Evolutionary conservation across 2,329 filamentous ascomycete species (phyloP).

Genomic region (Aspergillus quadricinctus): DNA sequence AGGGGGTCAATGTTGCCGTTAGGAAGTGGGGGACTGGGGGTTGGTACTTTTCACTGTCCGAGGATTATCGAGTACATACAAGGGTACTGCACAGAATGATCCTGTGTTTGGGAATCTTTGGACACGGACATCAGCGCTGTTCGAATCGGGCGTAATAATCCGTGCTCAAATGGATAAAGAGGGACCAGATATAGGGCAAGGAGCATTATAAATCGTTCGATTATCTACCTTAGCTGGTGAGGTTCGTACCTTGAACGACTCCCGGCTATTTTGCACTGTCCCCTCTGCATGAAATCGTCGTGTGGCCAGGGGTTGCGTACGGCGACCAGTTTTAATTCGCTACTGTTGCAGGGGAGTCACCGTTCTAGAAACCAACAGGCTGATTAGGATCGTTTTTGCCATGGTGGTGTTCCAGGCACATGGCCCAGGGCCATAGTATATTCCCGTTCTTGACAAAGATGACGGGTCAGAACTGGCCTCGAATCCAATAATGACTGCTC

Average conservation of each 20-base stretch:
- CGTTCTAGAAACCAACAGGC: neutral
- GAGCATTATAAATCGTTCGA: neutral
- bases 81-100: no score
- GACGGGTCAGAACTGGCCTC: neutral
- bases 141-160: neutral
- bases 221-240: neutral
- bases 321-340: conserved; percentile 1
- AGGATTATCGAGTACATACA: neutral
- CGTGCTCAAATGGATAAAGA: neutral
- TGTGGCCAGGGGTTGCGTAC: neutral
- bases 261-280: neutral
- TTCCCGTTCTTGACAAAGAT: neutral
- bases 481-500: neutral
- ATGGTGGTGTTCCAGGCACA: neutral
- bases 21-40: no score
- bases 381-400: neutral
- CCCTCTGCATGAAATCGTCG: neutral
- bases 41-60: neutral
- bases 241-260: neutral
- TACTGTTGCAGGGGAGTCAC: neutral
- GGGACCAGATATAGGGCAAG: neutral
- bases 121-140: neutral
- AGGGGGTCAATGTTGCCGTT: neutral
- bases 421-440: neutral
- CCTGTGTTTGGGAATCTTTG: neutral